Evolutionary conservation across 306 rosid genomes (phyloP).

Genomic region (Lotus japonicus): DNA sequence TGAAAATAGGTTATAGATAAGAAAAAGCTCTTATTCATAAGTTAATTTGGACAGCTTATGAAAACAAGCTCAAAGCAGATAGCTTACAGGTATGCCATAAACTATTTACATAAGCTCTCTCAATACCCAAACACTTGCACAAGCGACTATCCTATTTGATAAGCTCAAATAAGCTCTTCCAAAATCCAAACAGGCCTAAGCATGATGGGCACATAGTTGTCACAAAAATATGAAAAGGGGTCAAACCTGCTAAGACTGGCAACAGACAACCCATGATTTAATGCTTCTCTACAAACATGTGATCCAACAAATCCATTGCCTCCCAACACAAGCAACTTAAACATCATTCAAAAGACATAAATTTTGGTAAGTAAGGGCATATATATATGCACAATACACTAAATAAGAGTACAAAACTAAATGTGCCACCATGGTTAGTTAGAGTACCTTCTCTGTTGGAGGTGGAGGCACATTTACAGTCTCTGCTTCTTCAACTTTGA

Average conservation of each 20-base stretch:
- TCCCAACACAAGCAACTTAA: conserved; percentile 89
- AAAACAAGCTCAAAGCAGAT: too few species aligned
- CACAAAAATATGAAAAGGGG: too few species aligned
- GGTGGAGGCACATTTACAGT: conserved; percentile 77
- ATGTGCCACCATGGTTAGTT: background rate
- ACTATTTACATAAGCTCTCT: too few species aligned
- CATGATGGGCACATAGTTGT: too few species aligned
- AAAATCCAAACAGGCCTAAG: too few species aligned
- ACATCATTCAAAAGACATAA: conserved; percentile 20
- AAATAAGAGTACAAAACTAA: background rate
- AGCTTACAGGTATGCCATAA: too few species aligned
- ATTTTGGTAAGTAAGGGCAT: background rate
- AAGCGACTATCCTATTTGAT: too few species aligned
- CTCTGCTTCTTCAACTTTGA: conserved; percentile 84
- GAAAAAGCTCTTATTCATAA: too few species aligned
- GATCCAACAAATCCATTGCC: conserved; percentile 99
- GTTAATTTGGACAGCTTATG: too few species aligned
- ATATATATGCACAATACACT: background rate
- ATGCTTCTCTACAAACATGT: conserved; percentile 76
- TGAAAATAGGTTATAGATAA: too few species aligned
- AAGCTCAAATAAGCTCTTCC: too few species aligned
- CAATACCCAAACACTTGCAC: too few species aligned
- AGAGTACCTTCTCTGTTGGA: conserved; percentile 81
- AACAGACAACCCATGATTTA: conserved; percentile 67
- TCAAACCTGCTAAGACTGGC: conserved; percentile 84